phyloP scores from a whole-genome alignment of 768 basidiomycete genomes.

The Neoboletus brunneissimus region DNA sequence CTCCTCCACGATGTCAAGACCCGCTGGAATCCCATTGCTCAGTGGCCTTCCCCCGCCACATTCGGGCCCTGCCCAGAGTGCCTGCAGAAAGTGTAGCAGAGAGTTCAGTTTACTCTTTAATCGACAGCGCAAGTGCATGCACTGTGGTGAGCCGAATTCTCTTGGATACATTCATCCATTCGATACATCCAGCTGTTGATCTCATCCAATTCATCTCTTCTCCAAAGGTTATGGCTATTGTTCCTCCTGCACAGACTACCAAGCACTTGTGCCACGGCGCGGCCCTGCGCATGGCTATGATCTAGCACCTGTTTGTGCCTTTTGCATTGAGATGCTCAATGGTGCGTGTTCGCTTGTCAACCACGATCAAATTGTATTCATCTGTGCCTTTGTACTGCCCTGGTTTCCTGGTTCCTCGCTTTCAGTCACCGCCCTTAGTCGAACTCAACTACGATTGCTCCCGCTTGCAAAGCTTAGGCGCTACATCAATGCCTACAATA shows the following conservation, averaged over 20 bases:
- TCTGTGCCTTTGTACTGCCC: background rate
- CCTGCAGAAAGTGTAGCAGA: constrained; percentile 70
- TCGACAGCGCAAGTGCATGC: constrained; percentile 64
- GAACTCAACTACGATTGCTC: constrained; percentile 51
- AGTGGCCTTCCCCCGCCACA: constrained; percentile 59
- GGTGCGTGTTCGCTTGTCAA: constrained; percentile 41
- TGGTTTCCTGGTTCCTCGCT: background rate
- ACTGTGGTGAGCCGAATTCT: constrained; percentile 56
- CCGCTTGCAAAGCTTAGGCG: constrained; percentile 62
- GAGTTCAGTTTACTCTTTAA: constrained; percentile 69
- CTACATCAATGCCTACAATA: constrained; percentile 69
- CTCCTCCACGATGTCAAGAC: constrained; percentile 20
- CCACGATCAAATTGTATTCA: background rate
- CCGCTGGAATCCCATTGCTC: constrained; percentile 61
- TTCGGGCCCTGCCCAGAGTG: constrained; percentile 23
- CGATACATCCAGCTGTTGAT: background rate
- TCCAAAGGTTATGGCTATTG: constrained; percentile 67
- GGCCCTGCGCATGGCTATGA: constrained; percentile 59
- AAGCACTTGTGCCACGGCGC: constrained; percentile 70
- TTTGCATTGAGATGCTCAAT: constrained; percentile 66
- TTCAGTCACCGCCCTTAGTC: constrained; percentile 68
- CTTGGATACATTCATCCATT: background rate
- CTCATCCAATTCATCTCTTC: background rate
- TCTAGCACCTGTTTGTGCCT: constrained; percentile 62
- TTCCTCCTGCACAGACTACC: constrained; percentile 69